Conservation (phyloP, 164 flowering plant species). For the Protea cynaroides region DNA sequence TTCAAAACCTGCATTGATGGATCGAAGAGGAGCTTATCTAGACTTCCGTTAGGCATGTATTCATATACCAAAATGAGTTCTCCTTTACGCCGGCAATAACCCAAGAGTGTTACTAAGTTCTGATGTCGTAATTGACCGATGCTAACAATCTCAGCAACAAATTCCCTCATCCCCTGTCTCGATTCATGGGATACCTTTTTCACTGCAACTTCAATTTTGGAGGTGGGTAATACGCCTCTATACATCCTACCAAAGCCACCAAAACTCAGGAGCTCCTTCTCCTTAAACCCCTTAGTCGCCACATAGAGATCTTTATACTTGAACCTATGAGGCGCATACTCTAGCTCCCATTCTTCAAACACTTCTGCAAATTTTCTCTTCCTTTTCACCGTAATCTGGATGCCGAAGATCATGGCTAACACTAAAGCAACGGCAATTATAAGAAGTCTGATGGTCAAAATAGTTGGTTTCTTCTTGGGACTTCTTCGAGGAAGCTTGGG, state of each 20-base stretch:
- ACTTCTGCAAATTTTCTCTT: constrained; percentile 32
- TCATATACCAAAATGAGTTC: constrained; percentile 52
- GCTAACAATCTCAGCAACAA: constrained; percentile 44
- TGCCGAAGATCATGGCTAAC: background rate
- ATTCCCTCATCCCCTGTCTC: constrained; percentile 43
- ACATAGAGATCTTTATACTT: constrained; percentile 31
- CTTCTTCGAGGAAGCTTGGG: constrained; percentile 30
- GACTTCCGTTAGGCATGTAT: constrained; percentile 51
- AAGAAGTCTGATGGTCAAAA: constrained; percentile 22
- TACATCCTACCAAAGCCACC: constrained; percentile 59
- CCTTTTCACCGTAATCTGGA: constrained; percentile 7
- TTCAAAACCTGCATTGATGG: constrained; percentile 3
- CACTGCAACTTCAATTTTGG: constrained; percentile 38
- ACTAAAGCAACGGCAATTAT: background rate
- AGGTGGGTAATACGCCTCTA: constrained; percentile 29
- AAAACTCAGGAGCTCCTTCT: constrained; percentile 31
- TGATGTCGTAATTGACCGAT: constrained; percentile 45
- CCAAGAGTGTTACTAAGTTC: constrained; percentile 42
- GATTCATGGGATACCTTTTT: constrained; percentile 54
- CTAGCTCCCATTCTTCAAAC: constrained; percentile 47
- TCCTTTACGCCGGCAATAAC: constrained; percentile 40
- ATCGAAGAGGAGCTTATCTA: constrained; percentile 30
- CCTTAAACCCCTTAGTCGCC: constrained; percentile 41
- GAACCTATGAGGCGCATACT: constrained; percentile 36
- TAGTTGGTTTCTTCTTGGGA: constrained; percentile 7